Evolutionary conservation across 176 grass and related monocot species (phyloP), one percentile per base, ranked within the genome.

Genomic region (Metroxylon sagu): DNA sequence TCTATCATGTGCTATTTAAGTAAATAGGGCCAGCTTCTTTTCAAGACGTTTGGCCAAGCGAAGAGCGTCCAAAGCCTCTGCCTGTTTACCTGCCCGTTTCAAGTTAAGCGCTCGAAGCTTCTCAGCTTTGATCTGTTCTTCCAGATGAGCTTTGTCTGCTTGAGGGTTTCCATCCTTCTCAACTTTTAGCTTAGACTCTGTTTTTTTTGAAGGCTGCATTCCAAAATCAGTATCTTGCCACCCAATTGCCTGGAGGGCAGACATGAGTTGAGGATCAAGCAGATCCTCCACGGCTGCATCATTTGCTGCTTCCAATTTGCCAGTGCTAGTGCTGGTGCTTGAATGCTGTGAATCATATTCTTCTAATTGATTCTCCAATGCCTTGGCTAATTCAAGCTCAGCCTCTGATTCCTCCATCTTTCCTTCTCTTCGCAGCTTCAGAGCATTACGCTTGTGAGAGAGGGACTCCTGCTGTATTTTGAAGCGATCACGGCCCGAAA

Each of bases 381-480:
- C 56, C 74, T 96, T 96, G 39, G 91, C 86, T 19, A 96, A 56
- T 68, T 96, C 91, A 14, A 90, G 83, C 59, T 90, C 91, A 27
- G 80, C 86, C 25, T 87, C 91, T 65, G 91, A 39, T 23, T 96
- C 91, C 1, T 74, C 75, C 1, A 77, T 79, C 79, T 85, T 96
- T 55, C 91, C 91, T 67, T 84, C 91, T 69, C 91, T 87, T 27
- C 91, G 64, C 54, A 96, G 62, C 74, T 96, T 96, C 29, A 96
- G 83, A 2, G 91, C 86, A 14, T 90, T 96, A 59, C 91, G 86
- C 52, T 90, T 96, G 74, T 90, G 86, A 48, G 83, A 67, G 0
- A 96, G 80, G 59, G 91, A 96, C 68, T 96, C 83, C 19, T 89
- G 91, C 61, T 90, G 91, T 66, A 96, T 87, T 67, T 79, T 90